Evolutionary conservation across 371 early-diverging fungal species (phyloP).

Genomic region (Rhizomucor miehei): DNA sequence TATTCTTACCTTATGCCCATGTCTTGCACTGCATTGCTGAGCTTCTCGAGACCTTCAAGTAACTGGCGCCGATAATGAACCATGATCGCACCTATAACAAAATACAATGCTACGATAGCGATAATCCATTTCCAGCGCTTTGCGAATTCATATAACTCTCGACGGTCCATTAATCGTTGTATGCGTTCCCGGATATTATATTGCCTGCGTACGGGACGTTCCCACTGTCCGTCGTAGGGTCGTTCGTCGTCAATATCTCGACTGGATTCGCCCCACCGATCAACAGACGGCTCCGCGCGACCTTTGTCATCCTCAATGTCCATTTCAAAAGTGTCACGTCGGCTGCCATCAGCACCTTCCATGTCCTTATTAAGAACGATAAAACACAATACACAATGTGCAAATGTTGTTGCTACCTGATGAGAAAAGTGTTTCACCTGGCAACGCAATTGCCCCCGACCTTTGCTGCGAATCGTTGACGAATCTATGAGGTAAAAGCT

Average conservation of each 20-base stretch:
- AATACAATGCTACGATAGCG: slow-evolving; percentile 6
- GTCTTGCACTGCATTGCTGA: slow-evolving; percentile 23
- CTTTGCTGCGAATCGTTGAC: slow-evolving; percentile 3
- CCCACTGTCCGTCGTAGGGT: background rate
- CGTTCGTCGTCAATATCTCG: background rate
- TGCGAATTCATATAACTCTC: slow-evolving; percentile 6
- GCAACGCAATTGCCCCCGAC: slow-evolving; percentile 9
- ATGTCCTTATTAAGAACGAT: background rate
- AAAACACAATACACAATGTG: too few relatives aligned
- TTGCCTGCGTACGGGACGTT: background rate
- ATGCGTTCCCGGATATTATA: background rate
- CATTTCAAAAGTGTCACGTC: background rate
- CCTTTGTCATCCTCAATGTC: background rate
- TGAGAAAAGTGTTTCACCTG: slow-evolving; percentile 7
- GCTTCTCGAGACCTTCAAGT: slow-evolving; percentile 29
- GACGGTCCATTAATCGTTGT: background rate
- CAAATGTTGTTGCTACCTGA: background rate
- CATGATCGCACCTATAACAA: slow-evolving; percentile 21
- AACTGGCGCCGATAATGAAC: slow-evolving; percentile 26
- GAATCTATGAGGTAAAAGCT: background rate
- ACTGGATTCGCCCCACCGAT: background rate
- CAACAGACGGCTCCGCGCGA: background rate
- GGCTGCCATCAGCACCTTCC: background rate
- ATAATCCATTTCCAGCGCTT: slow-evolving; percentile 14
- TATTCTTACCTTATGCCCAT: slow-evolving; percentile 32